phyloP scores from a whole-genome alignment of 2,329 filamentous ascomycete genomes.

The Sordariomycetes sp. region DNA sequence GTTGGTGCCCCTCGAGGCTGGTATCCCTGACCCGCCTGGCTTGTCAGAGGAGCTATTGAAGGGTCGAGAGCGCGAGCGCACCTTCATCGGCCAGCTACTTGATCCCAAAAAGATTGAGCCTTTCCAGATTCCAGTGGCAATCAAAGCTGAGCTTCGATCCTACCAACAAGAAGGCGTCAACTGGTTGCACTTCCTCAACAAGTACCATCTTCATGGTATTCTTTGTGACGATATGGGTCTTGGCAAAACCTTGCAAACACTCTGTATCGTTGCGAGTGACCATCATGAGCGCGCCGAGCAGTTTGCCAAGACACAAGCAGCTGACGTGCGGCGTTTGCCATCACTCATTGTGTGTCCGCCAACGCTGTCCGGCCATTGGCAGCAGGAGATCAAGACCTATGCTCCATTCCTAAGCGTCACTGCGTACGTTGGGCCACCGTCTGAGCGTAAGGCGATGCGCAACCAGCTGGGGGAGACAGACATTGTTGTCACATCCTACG shows the following conservation, averaged over 20 bases:
- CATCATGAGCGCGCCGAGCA: conserved; percentile 91
- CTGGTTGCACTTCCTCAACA: conserved; percentile 96
- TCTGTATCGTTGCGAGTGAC: conserved; percentile 96
- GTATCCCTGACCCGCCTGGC: conserved; percentile 92
- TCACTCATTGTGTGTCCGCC: conserved; percentile 95
- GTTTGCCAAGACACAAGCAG: conserved; percentile 70
- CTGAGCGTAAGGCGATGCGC: conserved; percentile 65
- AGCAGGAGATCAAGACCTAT: conserved; percentile 93
- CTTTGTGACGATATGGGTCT: conserved; percentile 99
- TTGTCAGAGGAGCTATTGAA: conserved; percentile 80
- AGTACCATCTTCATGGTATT: conserved; percentile 95
- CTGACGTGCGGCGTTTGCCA: conserved; percentile 71
- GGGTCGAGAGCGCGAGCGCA: conserved; percentile 86
- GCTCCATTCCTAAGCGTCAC: conserved; percentile 87
- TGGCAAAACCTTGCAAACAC: conserved; percentile 91
- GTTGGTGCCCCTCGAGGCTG: conserved; percentile 90
- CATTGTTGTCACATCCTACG: conserved; percentile 94
- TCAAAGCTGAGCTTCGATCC: conserved; percentile 91
- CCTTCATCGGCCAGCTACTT: conserved; percentile 92
- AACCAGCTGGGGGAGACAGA: conserved; percentile 68
- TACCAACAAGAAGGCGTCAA: conserved; percentile 99
- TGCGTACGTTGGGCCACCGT: conserved; percentile 83
- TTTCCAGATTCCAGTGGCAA: conserved; percentile 88
- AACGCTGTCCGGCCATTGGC: conserved; percentile 95
- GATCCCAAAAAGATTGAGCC: conserved; percentile 95